Conservation (phyloP, 1,284 basidiomycete genomes). For the Puccinia polysora region DNA sequence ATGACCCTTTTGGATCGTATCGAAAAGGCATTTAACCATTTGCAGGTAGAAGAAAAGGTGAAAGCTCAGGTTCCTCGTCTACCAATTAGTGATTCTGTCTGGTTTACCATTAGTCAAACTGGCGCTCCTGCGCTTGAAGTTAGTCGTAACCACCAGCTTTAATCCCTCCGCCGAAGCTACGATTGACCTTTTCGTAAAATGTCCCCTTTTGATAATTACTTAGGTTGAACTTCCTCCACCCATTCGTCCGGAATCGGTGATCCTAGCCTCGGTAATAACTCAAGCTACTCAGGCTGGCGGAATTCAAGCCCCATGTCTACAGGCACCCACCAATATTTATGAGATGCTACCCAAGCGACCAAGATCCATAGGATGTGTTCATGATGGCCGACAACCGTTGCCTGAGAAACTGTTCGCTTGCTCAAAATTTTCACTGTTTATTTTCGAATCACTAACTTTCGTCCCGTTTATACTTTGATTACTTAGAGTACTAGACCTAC, state of each 20-base stretch:
- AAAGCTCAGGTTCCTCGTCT: constrained; percentile 2
- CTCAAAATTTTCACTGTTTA: too few species aligned
- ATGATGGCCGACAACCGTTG: too few species aligned
- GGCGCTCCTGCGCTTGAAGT: constrained; percentile 25
- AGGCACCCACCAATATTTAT: too few species aligned
- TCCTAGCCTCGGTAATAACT: too few species aligned
- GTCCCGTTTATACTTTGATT: background rate
- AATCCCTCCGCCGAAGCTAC: background rate
- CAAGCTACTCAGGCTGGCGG: too few species aligned
- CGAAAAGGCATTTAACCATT: background rate
- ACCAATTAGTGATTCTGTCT: background rate
- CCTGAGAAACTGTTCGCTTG: too few species aligned
- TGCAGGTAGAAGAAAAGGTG: constrained; percentile 18
- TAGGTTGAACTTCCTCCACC: too few species aligned
- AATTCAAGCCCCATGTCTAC: too few species aligned
- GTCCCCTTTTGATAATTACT: background rate
- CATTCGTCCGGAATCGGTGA: too few species aligned
- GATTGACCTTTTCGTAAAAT: background rate
- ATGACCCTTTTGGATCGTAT: constrained; percentile 11
- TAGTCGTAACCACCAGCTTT: background rate
- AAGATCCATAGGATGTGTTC: too few species aligned
- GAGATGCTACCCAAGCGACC: too few species aligned
- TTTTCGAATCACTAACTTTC: background rate
- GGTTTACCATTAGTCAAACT: constrained; percentile 3
- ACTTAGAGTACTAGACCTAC: constrained; percentile 3